Evolutionary conservation across 2,329 filamentous ascomycete genomes (phyloP), one percentile per base, ranked within the genome.

Genomic region (Penicillium crustosum): DNA sequence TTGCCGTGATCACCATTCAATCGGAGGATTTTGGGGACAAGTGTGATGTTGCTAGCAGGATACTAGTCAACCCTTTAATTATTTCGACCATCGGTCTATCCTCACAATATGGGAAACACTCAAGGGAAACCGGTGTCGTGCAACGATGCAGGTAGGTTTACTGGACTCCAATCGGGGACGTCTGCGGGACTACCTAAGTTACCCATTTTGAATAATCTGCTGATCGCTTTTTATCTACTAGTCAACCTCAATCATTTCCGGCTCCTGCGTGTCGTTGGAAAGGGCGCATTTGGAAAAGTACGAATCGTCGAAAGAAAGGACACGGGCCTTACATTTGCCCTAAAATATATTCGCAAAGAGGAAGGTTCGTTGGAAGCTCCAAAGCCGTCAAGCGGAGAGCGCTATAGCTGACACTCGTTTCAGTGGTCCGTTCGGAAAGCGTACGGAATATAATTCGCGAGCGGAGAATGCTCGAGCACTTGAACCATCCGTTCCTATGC

Each of bases 271-370:
- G 94, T 99, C 63, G 94, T 99, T 67, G 94, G 94, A 65, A 95
- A 96, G 77, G 94, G 94, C 70, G 94, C 94, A 57, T 99, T 99
- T 81, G 94, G 94, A 70, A 99, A 99, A 79, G 94, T 99, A 61
- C 89, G 94, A 70, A 99, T 99, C 66, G 94, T 99, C 72, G 94
- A 99, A 82, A 87, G 93, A 66, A 97, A 97, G 78, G 94, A 99
- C 73, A 96, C 92, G 1, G 89, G 88, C 56, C 79, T 97, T 69
- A 93, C 93, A 3, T 99, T 99, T 77, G 94, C 94, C 44, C 83
- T 99, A 64, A 99, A 99, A 78, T 97, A 97, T 76, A 97, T 97
- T 64, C 88, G 93, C 66, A 97, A 97, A 84, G 93, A 97, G 89
- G 93, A 97, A 86, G 90, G 92, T 72, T 61, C 27, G 61, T 61